A percentile compares a stretch with the other conserved stretches of the same genome.
Evolutionary conservation across 306 rosid genomes (phyloP).

Genomic region (Psophocarpus tetragonolobus): DNA sequence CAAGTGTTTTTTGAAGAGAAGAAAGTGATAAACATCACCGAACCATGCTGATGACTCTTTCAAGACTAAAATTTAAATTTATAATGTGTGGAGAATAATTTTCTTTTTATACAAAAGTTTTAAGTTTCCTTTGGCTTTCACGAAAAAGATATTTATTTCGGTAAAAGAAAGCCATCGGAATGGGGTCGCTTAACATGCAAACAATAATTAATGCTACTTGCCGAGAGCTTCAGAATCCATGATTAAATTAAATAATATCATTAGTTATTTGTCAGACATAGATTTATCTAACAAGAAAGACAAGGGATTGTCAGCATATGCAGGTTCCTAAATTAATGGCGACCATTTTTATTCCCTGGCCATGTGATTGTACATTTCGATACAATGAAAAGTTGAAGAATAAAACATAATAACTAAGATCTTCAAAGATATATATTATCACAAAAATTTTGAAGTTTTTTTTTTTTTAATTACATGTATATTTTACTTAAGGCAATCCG

Average conservation of each 20-base stretch:
- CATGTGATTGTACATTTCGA: constrained; percentile 28
- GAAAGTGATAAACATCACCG: not conserved
- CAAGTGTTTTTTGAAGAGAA: not conserved
- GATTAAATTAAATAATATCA: not conserved
- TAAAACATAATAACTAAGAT: not conserved
- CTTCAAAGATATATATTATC: not conserved
- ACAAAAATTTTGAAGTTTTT: constrained; percentile 5
- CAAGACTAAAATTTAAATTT: not conserved
- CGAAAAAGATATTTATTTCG: not conserved
- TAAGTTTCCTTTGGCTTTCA: not conserved
- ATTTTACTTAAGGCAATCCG: too few relatives aligned
- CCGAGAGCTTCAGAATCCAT: not conserved
- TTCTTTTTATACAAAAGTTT: not conserved
- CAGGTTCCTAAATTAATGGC: constrained; percentile 8
- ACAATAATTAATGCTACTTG: constrained; percentile 14
- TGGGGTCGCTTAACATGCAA: not conserved
- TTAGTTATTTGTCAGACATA: not conserved
- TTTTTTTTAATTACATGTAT: too few relatives aligned
- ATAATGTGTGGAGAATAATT: not conserved
- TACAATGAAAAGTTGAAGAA: constrained; percentile 19
- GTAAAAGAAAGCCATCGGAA: not conserved
- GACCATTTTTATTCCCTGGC: constrained; percentile 23
- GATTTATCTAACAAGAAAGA: not conserved
- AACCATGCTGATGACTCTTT: not conserved
- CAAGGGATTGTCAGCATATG: not conserved